These are phyloP conservation scores for Rubia occidens DNA, from an alignment of 305 asterid genomes.

Conservation along the genomic window DNA sequence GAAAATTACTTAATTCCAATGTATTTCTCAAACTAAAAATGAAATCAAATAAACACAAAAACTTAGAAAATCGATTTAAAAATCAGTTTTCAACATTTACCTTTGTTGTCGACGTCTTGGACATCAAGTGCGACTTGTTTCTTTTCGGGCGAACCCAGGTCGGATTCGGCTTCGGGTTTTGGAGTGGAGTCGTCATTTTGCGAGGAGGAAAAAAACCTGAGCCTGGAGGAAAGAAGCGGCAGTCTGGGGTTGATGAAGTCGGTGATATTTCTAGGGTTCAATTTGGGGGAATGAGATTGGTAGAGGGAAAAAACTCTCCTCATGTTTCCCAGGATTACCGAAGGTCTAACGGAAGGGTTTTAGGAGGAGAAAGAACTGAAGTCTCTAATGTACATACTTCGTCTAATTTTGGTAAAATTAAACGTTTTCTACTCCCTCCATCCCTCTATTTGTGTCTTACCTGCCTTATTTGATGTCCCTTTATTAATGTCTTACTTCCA, in stretches of 20 bases:
- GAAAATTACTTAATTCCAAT: neutral
- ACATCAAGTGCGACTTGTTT: constrained; percentile 25
- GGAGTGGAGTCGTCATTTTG: constrained; percentile 28
- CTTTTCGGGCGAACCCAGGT: constrained; percentile 21
- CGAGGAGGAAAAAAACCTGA: constrained; percentile 49
- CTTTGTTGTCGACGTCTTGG: constrained; percentile 51
- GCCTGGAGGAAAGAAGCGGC: constrained; percentile 19
- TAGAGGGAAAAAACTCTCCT: constrained; percentile 43
- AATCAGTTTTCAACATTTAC: neutral
- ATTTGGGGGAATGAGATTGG: constrained; percentile 22
- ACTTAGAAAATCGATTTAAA: neutral
- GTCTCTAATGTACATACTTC: too few species aligned
- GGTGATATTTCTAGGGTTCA: constrained; percentile 4
- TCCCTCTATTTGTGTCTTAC: too few species aligned
- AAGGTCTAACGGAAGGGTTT: neutral
- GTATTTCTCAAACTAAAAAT: neutral
- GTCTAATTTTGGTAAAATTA: too few species aligned
- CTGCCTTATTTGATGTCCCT: too few species aligned
- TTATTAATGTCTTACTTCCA: too few species aligned
- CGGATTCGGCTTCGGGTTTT: constrained; percentile 22
- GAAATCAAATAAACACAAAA: neutral
- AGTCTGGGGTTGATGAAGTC: constrained; percentile 1
- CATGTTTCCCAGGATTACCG: constrained; percentile 39
- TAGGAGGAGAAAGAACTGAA: neutral
- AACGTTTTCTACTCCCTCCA: too few species aligned